phyloP scores from a whole-genome alignment of 768 basidiomycete species.

The Coprinopsis sp. region DNA sequence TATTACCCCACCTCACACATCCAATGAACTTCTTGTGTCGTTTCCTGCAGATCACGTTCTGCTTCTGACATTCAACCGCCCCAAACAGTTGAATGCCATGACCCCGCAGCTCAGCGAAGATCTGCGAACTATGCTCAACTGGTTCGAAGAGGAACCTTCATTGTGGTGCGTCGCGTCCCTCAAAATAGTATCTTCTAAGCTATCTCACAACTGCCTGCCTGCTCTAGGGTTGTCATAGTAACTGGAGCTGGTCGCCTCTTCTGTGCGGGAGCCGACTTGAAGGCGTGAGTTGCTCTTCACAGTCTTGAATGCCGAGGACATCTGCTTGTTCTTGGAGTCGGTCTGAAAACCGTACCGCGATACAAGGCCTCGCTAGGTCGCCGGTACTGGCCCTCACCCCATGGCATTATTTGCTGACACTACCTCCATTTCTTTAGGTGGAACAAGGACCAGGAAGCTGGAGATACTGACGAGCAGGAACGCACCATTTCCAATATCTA shows the following conservation, averaged over 20 bases:
- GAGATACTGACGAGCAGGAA: conserved; percentile 41
- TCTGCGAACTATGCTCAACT: conserved; percentile 49
- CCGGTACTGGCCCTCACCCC: no score
- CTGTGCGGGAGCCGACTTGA: conserved; percentile 78
- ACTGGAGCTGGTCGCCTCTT: conserved; percentile 72
- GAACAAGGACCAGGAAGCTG: conserved; percentile 48
- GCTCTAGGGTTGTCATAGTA: conserved; percentile 62
- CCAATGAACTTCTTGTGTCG: conserved; percentile 31
- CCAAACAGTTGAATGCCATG: conserved; percentile 70
- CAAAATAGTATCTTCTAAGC: neutral
- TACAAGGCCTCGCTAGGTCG: no score
- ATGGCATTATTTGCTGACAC: conserved; percentile 1
- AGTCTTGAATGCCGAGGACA: no score
- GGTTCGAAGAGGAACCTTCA: conserved; percentile 69
- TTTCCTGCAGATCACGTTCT: conserved; percentile 37
- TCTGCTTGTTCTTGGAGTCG: no score
- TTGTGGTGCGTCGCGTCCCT: conserved; percentile 54
- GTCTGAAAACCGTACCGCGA: no score
- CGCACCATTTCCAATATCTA: conserved; percentile 33
- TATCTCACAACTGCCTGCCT: neutral
- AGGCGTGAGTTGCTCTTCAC: conserved; percentile 45
- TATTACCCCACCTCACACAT: conserved; percentile 27
- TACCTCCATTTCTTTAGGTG: conserved; percentile 40
- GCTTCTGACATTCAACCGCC: conserved; percentile 54
- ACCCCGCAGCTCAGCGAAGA: conserved; percentile 53